Evolutionary conservation across 2,329 filamentous ascomycete genomes (phyloP).

Genomic region (Ceratocystis destructans): DNA sequence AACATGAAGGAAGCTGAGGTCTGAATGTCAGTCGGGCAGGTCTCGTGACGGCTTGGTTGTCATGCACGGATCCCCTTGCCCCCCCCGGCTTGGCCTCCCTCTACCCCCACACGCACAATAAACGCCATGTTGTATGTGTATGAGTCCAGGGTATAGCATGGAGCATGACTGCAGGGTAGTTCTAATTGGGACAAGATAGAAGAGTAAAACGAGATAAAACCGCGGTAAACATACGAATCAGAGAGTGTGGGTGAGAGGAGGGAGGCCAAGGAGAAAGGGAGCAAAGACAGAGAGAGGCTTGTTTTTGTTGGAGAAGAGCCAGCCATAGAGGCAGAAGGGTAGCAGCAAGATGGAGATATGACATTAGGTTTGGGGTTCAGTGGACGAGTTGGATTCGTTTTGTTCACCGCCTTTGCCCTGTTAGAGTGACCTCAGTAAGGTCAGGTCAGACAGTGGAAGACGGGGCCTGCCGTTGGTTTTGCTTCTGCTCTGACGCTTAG

Average conservation of each 20-base stretch:
- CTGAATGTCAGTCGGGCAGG: constrained; percentile 15
- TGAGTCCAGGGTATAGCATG: background rate
- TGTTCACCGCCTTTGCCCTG: no score
- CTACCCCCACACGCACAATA: background rate
- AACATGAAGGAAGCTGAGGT: constrained; percentile 23
- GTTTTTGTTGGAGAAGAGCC: no score
- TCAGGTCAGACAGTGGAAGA: no score
- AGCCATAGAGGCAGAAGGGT: no score
- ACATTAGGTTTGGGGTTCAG: no score
- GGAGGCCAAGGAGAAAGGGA: background rate
- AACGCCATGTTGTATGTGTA: background rate
- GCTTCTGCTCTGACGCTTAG: no score
- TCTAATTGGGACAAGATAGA: no score
- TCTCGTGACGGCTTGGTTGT: background rate
- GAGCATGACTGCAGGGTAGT: background rate
- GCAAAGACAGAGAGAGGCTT: background rate
- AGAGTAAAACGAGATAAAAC: background rate
- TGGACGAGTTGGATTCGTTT: no score
- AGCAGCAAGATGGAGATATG: no score
- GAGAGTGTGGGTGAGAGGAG: background rate
- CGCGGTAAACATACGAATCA: background rate
- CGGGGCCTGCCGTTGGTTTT: no score
- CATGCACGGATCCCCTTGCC: constrained; percentile 1
- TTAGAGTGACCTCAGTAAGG: no score
- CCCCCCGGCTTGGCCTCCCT: background rate